Conservation (phyloP, 352 stramenopile species). For the Elongisporangium prolatum region DNA sequence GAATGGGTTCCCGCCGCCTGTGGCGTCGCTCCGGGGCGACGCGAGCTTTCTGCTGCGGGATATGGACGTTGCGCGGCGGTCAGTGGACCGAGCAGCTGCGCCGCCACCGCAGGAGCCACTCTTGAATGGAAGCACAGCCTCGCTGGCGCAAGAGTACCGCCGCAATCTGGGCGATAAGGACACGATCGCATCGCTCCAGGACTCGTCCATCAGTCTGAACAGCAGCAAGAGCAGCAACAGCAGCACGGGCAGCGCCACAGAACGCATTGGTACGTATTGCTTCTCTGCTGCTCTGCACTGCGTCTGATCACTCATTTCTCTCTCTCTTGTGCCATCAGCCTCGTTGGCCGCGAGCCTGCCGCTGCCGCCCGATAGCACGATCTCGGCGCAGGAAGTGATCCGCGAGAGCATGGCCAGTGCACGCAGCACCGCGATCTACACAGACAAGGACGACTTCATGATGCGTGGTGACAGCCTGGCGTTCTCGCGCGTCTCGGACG, state of each 20-base stretch:
- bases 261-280: slow-evolving; percentile 37
- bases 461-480: slow-evolving; percentile 33
- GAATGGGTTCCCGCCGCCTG: not conserved
- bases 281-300: not conserved
- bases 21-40: slow-evolving; percentile 18
- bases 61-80: slow-evolving; percentile 36
- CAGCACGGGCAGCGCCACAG: slow-evolving; percentile 17
- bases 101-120: slow-evolving; percentile 5
- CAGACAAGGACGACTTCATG: slow-evolving; percentile 67
- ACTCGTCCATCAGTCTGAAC: slow-evolving; percentile 14
- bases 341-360: slow-evolving; percentile 58
- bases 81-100: slow-evolving; percentile 18
- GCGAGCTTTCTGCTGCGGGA: slow-evolving; percentile 53
- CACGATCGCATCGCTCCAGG: slow-evolving; percentile 40
- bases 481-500: slow-evolving; percentile 39
- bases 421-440: slow-evolving; percentile 65
- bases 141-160: slow-evolving; percentile 20
- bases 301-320: slow-evolving; percentile 1
- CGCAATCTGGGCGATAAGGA: slow-evolving; percentile 21
- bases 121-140: not conserved
- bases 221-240: slow-evolving; percentile 5
- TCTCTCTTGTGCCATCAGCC: slow-evolving; percentile 15
- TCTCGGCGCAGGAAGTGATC: slow-evolving; percentile 85
- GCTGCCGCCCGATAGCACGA: slow-evolving; percentile 73
- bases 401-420: slow-evolving; percentile 79